These are phyloP conservation scores for Solanum chmielewskii DNA, from an alignment of 257 asterid species.

Conservation along the genomic window DNA sequence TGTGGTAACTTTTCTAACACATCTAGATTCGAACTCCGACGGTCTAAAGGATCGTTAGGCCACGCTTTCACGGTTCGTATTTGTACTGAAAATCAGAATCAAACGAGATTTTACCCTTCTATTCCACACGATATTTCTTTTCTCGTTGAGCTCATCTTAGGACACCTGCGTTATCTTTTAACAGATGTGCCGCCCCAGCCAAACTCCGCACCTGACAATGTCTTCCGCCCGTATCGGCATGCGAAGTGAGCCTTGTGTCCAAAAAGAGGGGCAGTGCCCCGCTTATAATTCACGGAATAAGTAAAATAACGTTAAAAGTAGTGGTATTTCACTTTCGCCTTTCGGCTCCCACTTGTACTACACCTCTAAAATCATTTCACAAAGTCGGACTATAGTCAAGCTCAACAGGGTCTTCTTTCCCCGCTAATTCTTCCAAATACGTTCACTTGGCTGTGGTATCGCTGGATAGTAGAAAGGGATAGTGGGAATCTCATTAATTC, in stretches of 20 bases:
- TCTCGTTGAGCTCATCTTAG: neutral
- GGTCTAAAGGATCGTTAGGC: too few species aligned
- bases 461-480: too few species aligned
- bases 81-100: neutral
- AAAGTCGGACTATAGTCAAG: slow-evolving; percentile 59
- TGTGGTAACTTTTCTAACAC: too few species aligned
- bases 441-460: too few species aligned
- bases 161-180: slow-evolving; percentile 10
- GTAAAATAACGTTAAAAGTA: slow-evolving; percentile 82
- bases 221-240: slow-evolving; percentile 20
- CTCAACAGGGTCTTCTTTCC: slow-evolving; percentile 76
- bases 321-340: slow-evolving; percentile 84
- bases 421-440: too few species aligned
- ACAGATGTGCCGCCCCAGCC: slow-evolving; percentile 26
- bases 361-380: slow-evolving; percentile 17
- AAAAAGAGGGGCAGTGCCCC: slow-evolving; percentile 59
- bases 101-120: neutral
- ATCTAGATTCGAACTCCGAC: too few species aligned
- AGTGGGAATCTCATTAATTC: slow-evolving; percentile 9
- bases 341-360: slow-evolving; percentile 44
- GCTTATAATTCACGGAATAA: slow-evolving; percentile 69
- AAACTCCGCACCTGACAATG: slow-evolving; percentile 31
- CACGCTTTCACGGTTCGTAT: too few species aligned
- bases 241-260: slow-evolving; percentile 35
- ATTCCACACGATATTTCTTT: neutral